Conservation (phyloP, 257 asterid genomes). For the Nicotiana benthamiana region DNA sequence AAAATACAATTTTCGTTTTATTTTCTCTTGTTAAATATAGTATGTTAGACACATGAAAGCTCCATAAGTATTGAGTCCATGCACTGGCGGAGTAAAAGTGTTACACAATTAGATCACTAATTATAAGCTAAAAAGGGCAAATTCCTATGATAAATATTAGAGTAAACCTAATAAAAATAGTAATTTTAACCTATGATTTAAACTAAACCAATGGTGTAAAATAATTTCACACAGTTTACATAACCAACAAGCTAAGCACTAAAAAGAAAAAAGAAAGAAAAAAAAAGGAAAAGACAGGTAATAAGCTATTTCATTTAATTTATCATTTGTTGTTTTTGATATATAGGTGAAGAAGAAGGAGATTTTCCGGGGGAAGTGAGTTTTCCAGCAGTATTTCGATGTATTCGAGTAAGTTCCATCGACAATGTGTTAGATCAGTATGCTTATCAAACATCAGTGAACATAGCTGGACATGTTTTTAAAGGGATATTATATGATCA, state of each 20-base stretch:
- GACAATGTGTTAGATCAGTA: constrained; percentile 64
- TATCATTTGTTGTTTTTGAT: not conserved
- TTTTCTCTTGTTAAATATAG: not conserved
- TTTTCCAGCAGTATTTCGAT: constrained; percentile 58
- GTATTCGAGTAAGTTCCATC: constrained; percentile 61
- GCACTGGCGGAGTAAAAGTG: no score
- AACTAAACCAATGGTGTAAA: no score
- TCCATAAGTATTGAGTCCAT: no score
- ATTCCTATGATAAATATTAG: no score
- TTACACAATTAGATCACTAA: no score
- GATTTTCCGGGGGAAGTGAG: constrained; percentile 56
- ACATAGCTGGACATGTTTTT: constrained; percentile 63
- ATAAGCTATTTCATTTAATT: not conserved
- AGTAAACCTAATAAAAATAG: no score
- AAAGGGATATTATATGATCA: constrained; percentile 78
- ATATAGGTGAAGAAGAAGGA: constrained; percentile 40
- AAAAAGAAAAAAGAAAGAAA: not conserved
- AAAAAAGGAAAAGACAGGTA: not conserved
- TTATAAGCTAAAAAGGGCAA: no score
- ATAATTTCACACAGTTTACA: no score
- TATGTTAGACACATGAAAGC: not conserved
- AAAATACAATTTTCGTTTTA: not conserved
- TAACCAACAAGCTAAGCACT: no score
- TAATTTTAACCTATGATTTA: no score
- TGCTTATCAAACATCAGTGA: constrained; percentile 73